phyloP scores from a whole-genome alignment of 2,329 filamentous ascomycete species.

The Colletotrichum destructivum region DNA sequence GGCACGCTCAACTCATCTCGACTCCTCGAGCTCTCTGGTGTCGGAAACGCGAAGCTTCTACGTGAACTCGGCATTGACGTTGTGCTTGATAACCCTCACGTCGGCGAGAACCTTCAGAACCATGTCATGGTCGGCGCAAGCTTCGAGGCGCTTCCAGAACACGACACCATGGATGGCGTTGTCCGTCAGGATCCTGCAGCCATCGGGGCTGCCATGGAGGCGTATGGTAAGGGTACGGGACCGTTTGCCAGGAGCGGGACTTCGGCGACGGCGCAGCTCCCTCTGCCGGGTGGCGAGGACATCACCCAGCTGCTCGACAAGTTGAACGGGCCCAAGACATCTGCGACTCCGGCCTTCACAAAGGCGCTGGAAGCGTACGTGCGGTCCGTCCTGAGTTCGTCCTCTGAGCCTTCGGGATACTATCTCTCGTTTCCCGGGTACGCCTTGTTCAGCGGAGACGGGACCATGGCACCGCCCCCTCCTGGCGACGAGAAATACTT shows the following conservation, averaged over 20 bases:
- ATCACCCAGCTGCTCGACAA: slow-evolving; percentile 49
- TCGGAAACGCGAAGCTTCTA: slow-evolving; percentile 55
- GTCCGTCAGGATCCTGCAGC: slow-evolving; percentile 43
- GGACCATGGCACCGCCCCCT: slow-evolving; percentile 39
- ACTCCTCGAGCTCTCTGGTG: slow-evolving; percentile 60
- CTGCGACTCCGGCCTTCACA: slow-evolving; percentile 31
- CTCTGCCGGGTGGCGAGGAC: slow-evolving; percentile 46
- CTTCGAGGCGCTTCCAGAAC: slow-evolving; percentile 45
- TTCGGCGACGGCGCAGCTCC: slow-evolving; percentile 44
- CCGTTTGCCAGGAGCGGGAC: slow-evolving; percentile 45
- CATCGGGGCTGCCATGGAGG: slow-evolving; percentile 44
- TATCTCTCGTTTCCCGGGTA: slow-evolving; percentile 42
- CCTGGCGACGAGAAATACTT: slow-evolving; percentile 59
- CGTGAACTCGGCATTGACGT: slow-evolving; percentile 49
- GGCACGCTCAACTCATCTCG: slow-evolving; percentile 60
- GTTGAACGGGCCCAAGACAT: slow-evolving; percentile 23
- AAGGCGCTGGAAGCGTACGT: slow-evolving; percentile 37
- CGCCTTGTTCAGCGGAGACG: slow-evolving; percentile 39
- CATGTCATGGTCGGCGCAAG: slow-evolving; percentile 47
- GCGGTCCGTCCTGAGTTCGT: slow-evolving; percentile 35
- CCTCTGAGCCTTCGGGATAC: slow-evolving; percentile 41
- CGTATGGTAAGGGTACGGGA: slow-evolving; percentile 44
- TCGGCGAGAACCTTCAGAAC: slow-evolving; percentile 59
- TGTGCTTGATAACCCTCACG: slow-evolving; percentile 53
- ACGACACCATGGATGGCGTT: slow-evolving; percentile 46